phyloP scores from a whole-genome alignment of 2,329 filamentous ascomycete genomes.

The Huntiella decipiens region DNA sequence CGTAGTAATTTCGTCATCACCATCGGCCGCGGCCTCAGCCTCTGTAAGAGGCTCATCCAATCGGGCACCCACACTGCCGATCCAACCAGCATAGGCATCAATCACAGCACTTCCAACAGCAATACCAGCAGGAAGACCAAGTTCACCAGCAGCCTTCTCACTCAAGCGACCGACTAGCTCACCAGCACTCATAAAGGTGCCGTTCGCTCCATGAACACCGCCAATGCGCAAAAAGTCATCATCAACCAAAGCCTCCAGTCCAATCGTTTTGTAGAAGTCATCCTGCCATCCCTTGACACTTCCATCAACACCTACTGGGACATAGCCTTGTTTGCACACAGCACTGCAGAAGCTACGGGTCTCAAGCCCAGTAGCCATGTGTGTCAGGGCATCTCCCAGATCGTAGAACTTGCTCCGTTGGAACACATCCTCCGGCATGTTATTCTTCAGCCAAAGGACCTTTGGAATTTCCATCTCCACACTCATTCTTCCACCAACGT shows the following conservation, averaged over 20 bases:
- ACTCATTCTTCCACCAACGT: slow-evolving; percentile 95
- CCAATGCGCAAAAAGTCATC: slow-evolving; percentile 88
- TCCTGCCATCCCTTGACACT: slow-evolving; percentile 97
- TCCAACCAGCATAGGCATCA: slow-evolving; percentile 96
- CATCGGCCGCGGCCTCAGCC: background rate
- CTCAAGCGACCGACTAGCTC: slow-evolving; percentile 75
- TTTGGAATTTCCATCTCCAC: slow-evolving; percentile 99
- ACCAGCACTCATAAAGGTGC: slow-evolving; percentile 75
- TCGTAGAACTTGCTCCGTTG: slow-evolving; percentile 95
- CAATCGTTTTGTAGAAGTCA: slow-evolving; percentile 76
- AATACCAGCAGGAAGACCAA: slow-evolving; percentile 72
- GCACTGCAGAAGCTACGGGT: slow-evolving; percentile 87
- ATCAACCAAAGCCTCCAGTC: slow-evolving; percentile 63
- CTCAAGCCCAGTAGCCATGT: slow-evolving; percentile 82
- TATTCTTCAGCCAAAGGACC: slow-evolving; percentile 93
- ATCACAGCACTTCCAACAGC: slow-evolving; percentile 93
- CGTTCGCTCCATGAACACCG: slow-evolving; percentile 89
- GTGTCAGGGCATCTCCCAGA: slow-evolving; percentile 76
- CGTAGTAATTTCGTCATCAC: slow-evolving; percentile 62
- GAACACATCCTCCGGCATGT: slow-evolving; percentile 87
- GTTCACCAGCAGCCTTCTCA: slow-evolving; percentile 61
- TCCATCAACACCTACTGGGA: slow-evolving; percentile 91
- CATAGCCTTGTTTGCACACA: slow-evolving; percentile 92
- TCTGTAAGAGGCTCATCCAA: slow-evolving; percentile 43
- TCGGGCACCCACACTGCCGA: slow-evolving; percentile 95